Evolutionary conservation across 1,284 basidiomycete genomes (phyloP), one percentile per base, ranked within the genome.

Genomic region (Trichosporon sp.): DNA sequence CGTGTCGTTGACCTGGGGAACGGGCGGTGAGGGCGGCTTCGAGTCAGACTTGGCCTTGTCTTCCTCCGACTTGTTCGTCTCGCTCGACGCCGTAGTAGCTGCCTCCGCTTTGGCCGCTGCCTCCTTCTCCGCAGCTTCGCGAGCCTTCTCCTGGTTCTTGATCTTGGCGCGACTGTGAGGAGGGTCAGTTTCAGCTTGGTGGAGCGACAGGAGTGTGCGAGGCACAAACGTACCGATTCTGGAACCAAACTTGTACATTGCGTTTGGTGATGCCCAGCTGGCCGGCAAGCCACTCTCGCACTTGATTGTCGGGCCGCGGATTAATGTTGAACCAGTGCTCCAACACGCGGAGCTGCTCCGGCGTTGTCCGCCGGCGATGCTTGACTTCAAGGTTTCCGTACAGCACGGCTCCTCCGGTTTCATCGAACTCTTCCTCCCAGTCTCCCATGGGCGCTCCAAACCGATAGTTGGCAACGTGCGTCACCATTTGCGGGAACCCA

Each of bases 181-280:
- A 13, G 46, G 4, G 25, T 27, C 23, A 25, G 46, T 27, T 52
- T 10, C 14, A n/a, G n/a, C n/a, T n/a, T n/a, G n/a, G n/a, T n/a
- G n/a, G n/a, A n/a, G n/a, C n/a, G n/a, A n/a, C n/a, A n/a, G n/a
- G n/a, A n/a, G 25, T 29, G 9, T 6, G 21, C 21, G 33, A 59
- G 56, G 52, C 21, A 16, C 11, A 2, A 3, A 80, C 82, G 70
- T 71, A 89, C 89, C 91, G 85, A 78, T 94, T 94, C 80, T 93
- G 91, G 79, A 94, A 94, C 91, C 91, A 92, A 44, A 95, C 93
- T 85, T 97, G 94, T 2, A 97, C 91, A 49, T 92, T 92, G 65
- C 94, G 84, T 25, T 92, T 87, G 21, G 90, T 91, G 92, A 97
- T 97, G 68, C 88, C 88, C 57, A 96, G 86, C 80, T 92, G 84